A percentile compares a stretch with the other conserved stretches of the same genome.
These are phyloP conservation scores for Cornus controversa DNA, from an alignment of 148 eudicot genomes.

Conservation along the genomic window DNA sequence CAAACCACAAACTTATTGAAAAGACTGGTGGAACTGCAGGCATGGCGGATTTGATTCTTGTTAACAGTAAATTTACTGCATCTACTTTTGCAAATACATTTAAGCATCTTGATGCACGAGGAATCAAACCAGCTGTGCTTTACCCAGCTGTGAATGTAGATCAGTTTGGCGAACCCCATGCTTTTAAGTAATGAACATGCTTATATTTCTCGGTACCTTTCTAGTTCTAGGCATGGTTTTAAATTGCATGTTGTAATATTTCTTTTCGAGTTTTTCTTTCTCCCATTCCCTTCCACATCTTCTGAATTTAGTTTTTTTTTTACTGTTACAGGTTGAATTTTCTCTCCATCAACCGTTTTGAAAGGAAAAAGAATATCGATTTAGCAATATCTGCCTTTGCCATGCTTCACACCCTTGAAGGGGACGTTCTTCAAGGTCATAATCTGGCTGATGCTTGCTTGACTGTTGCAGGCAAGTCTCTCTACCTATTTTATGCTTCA, in stretches of 20 bases:
- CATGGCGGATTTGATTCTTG: constrained; percentile 86
- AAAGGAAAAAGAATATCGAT: constrained; percentile 87
- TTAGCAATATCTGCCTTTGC: constrained; percentile 91
- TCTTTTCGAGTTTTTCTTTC: neutral
- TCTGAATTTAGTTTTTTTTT: neutral
- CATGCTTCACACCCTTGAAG: constrained; percentile 48
- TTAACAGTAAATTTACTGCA: constrained; percentile 93
- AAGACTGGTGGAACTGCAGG: constrained; percentile 43
- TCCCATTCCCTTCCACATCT: neutral
- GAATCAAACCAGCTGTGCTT: constrained; percentile 78
- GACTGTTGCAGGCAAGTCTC: constrained; percentile 72
- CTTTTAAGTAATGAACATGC: constrained; percentile 61
- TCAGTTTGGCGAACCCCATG: constrained; percentile 65
- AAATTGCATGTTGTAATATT: neutral
- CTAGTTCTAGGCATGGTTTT: constrained; percentile 35
- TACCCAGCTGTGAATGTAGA: constrained; percentile 86
- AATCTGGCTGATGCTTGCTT: constrained; percentile 45
- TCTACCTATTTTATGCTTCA: neutral
- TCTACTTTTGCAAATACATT: constrained; percentile 86
- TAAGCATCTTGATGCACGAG: constrained; percentile 59
- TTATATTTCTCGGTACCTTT: constrained; percentile 50
- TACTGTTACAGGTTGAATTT: constrained; percentile 60
- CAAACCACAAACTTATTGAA: neutral
- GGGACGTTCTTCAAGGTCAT: constrained; percentile 26
- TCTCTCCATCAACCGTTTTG: constrained; percentile 91